Evolutionary conservation across 306 rosid genomes (phyloP), one percentile per base, ranked within the genome.

Genomic region (Ziziphus jujuba): DNA sequence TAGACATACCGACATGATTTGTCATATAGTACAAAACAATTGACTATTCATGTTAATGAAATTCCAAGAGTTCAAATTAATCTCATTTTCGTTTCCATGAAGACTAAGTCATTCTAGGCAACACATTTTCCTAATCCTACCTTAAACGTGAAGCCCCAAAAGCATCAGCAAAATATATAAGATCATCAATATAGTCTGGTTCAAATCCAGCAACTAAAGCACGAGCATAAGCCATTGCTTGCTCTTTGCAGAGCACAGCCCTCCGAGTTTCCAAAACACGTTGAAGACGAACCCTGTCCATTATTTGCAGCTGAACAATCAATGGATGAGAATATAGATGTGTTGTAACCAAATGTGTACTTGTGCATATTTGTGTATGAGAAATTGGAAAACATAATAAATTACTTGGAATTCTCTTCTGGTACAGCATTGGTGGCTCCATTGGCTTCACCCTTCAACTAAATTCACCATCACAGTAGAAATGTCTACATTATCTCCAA

Each of bases 191-290:
- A 67, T 85, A 76, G 72, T 90, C 92, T 33, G 84, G 78, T 56
- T 88, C 86, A 74, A 72, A 95, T 81, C 99, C 97, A 5, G 95
- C 87, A 58, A 87, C 99, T 73, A 90, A 81, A 63, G 99, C 92
- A 47, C 99, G 97, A 19, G 99, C 99, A 78, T 90, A 95, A 54
- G 99, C 99, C 99, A 95, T 95, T 2, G 97, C 99, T 74, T 95
- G 99, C 81, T 95, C 99, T 84, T 88, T 95, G 80, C 78, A 85
- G 23, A 95, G 90, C 67, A 90, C 89, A 10, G 93, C 91, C 82
- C 70, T 95, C 40, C 99, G 92, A 38, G 84, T 88, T 75, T 90
- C 97, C 61, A 95, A 77, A 83, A 95, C 96, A 36, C 95, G 97
- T 66, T 82, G 96, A 81, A 95, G 99, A 56, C 81, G 85, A 76